Conservation (phyloP, 2,329 filamentous ascomycete genomes). For the Aspergillus spinulosporus region DNA sequence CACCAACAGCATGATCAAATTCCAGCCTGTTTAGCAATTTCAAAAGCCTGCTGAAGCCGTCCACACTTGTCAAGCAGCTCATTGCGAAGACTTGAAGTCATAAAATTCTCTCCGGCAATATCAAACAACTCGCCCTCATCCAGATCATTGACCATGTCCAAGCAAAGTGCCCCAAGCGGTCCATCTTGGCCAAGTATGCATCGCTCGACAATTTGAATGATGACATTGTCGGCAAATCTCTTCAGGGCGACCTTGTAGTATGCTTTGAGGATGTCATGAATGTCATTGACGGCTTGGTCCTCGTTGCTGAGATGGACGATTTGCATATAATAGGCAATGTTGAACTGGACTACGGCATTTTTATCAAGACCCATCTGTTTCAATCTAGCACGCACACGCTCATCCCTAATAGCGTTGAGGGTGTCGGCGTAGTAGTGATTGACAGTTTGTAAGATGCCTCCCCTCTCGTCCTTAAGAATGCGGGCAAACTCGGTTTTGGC, state of each 20-base stretch:
- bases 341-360: neutral
- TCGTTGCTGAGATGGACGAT: slow-evolving; percentile 37
- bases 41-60: slow-evolving; percentile 38
- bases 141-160: slow-evolving; percentile 53
- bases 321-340: slow-evolving; percentile 11
- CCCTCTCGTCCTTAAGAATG: slow-evolving; percentile 49
- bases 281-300: slow-evolving; percentile 49
- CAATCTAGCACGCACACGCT: slow-evolving; percentile 16
- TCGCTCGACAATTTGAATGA: slow-evolving; percentile 58
- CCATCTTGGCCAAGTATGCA: slow-evolving; percentile 54
- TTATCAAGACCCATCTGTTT: slow-evolving; percentile 5
- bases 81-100: slow-evolving; percentile 44
- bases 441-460: slow-evolving; percentile 49
- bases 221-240: slow-evolving; percentile 63
- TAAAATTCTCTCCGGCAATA: slow-evolving; percentile 60
- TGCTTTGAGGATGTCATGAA: slow-evolving; percentile 61
- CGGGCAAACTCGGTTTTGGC: neutral
- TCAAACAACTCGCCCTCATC: slow-evolving; percentile 50
- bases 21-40: slow-evolving; percentile 23
- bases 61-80: slow-evolving; percentile 37
- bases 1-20: neutral
- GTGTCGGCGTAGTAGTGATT: slow-evolving; percentile 55
- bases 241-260: slow-evolving; percentile 65
- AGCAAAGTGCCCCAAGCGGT: slow-evolving; percentile 55
- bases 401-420: slow-evolving; percentile 27